phyloP scores from a whole-genome alignment of 1,284 basidiomycete genomes.

The Pseudomicrostroma phylloplanum region DNA sequence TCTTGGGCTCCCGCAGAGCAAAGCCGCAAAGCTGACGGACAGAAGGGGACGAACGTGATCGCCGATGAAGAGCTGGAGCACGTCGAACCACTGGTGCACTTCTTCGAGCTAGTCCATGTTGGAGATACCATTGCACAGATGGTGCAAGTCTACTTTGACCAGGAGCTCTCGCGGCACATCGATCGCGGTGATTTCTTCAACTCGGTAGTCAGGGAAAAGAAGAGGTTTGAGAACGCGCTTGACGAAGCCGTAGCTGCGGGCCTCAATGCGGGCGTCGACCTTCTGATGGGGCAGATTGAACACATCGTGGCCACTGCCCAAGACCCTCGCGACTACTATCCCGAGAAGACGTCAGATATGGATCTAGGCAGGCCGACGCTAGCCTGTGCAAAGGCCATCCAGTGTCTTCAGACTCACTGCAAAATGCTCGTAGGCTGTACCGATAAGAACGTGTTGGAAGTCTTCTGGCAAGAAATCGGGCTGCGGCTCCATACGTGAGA shows the following conservation, averaged over 20 bases:
- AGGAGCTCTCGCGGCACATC: constrained; percentile 60
- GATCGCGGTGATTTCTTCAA: constrained; percentile 82
- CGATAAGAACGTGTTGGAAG: constrained; percentile 89
- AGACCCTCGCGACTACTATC: constrained; percentile 80
- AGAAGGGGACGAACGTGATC: constrained; percentile 4
- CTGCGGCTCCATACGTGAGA: constrained; percentile 65
- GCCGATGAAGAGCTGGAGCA: constrained; percentile 65
- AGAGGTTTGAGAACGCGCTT: constrained; percentile 80
- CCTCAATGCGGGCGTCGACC: constrained; percentile 87
- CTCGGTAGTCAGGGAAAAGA: constrained; percentile 87
- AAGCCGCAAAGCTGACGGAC: constrained; percentile 6
- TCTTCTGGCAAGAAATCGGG: constrained; percentile 95
- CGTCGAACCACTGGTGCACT: constrained; percentile 86
- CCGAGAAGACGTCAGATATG: constrained; percentile 53
- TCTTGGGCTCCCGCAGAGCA: constrained; percentile 24
- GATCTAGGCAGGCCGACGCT: constrained; percentile 63
- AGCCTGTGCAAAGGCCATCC: constrained; percentile 78
- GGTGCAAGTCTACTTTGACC: constrained; percentile 96
- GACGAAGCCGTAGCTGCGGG: constrained; percentile 90
- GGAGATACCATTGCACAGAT: constrained; percentile 96
- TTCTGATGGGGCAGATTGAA: constrained; percentile 95
- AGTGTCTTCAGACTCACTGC: constrained; percentile 81
- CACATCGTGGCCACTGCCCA: constrained; percentile 81
- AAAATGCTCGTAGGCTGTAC: constrained; percentile 83
- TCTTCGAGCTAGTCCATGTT: constrained; percentile 94